Percentiles rank a stretch among this genome's conserved stretches.
Evolutionary conservation across 306 rosid genomes (phyloP).

Genomic region (Pueraria montana): DNA sequence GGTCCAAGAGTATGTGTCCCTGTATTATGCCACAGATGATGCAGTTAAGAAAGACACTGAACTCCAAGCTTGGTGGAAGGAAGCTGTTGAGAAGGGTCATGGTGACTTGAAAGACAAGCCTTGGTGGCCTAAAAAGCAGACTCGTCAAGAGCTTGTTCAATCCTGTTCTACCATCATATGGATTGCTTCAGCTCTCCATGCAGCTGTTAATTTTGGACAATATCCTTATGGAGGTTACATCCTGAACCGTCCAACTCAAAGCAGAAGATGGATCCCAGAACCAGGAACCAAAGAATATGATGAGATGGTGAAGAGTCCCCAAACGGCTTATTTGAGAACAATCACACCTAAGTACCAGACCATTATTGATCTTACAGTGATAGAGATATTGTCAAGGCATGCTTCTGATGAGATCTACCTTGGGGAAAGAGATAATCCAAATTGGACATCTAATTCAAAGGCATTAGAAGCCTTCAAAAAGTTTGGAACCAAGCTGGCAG

Average conservation of each 20-base stretch:
- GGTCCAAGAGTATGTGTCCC: constrained; percentile 65
- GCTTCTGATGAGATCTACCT: constrained; percentile 71
- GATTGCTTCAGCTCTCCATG: constrained; percentile 82
- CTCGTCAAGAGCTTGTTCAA: constrained; percentile 52
- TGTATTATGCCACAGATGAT: constrained; percentile 59
- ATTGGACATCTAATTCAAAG: constrained; percentile 51
- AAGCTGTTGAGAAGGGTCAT: constrained; percentile 65
- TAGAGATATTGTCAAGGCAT: constrained; percentile 78
- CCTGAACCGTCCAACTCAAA: constrained; percentile 72
- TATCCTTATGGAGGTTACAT: constrained; percentile 81
- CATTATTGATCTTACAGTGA: constrained; percentile 66
- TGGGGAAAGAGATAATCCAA: constrained; percentile 54
- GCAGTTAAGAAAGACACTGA: constrained; percentile 59
- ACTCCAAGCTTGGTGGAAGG: constrained; percentile 83
- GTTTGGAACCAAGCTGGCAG: constrained; percentile 44
- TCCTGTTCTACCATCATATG: constrained; percentile 65
- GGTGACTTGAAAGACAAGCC: constrained; percentile 63
- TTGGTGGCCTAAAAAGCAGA: constrained; percentile 77
- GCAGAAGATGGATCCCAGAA: constrained; percentile 65
- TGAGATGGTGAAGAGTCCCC: constrained; percentile 65
- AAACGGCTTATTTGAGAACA: constrained; percentile 64
- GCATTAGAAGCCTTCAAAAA: constrained; percentile 43
- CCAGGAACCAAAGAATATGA: constrained; percentile 64
- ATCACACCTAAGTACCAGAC: constrained; percentile 72
- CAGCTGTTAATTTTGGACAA: constrained; percentile 77